Conservation (phyloP, 2,329 filamentous ascomycete genomes). For the Fusarium sp. region DNA sequence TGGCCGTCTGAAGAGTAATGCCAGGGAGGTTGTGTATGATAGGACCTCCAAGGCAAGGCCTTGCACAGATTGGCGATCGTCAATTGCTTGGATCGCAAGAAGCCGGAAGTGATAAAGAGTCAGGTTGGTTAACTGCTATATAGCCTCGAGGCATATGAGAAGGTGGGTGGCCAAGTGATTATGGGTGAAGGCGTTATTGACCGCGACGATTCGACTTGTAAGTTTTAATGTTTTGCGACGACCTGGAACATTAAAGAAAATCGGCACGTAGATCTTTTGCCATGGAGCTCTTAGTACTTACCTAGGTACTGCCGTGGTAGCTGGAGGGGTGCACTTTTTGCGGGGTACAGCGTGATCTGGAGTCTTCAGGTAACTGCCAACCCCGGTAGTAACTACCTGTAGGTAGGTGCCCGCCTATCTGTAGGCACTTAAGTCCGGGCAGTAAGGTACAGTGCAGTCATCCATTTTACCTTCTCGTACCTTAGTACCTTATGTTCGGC, state of each 20-base stretch:
- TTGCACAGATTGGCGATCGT: neutral
- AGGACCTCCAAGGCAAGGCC: conserved; percentile 6
- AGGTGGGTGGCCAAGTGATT: neutral
- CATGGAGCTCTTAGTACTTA: conserved; percentile 16
- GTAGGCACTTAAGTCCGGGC: neutral
- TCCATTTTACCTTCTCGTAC: neutral
- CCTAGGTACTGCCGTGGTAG: neutral
- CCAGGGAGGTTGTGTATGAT: neutral
- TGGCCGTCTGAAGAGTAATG: neutral
- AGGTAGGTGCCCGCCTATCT: too few species aligned
- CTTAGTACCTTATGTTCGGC: neutral
- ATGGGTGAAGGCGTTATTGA: neutral
- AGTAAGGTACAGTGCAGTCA: neutral
- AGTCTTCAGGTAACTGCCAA: neutral
- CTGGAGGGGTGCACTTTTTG: conserved; percentile 40
- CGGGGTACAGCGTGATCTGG: conserved; percentile 28
- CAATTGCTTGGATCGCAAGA: conserved; percentile 1
- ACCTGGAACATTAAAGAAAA: conserved; percentile 2
- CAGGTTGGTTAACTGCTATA: neutral
- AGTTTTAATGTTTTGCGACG: conserved; percentile 27
- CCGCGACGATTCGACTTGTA: conserved; percentile 2
- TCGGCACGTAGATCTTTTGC: conserved; percentile 5
- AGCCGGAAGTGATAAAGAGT: neutral
- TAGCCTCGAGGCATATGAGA: neutral
- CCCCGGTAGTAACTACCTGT: too few species aligned